Conservation (phyloP, 2,329 filamentous ascomycete genomes). For the Talaromyces sp. region DNA sequence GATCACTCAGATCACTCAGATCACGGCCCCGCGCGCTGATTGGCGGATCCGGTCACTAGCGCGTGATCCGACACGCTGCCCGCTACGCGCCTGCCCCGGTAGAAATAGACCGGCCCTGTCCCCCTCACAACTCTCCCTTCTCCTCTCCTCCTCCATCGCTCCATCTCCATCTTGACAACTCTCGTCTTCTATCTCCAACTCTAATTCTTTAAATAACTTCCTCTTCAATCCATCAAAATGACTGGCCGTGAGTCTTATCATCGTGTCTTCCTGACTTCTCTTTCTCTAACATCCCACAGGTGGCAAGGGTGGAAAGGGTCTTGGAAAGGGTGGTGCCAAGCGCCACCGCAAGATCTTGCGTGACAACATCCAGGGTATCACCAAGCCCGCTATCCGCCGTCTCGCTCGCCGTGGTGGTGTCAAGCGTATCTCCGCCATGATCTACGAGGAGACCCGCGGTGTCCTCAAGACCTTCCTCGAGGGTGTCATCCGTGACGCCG, state of each 20-base stretch:
- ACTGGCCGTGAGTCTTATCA: constrained; percentile 43
- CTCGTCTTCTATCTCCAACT: constrained; percentile 17
- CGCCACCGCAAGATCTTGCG: constrained; percentile 99
- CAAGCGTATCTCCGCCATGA: constrained; percentile 99
- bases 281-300: too few relatives aligned
- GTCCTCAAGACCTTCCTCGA: constrained; percentile 80
- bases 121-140: constrained; percentile 17
- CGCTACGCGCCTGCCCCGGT: constrained; percentile 21
- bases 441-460: constrained; percentile 77
- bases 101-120: constrained; percentile 31
- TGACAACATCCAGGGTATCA: constrained; percentile 99
- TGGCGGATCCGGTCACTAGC: constrained; percentile 27
- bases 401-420: constrained; percentile 98
- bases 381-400: constrained; percentile 97
- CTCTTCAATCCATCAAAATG: constrained; percentile 44
- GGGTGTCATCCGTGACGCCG: constrained; percentile 71
- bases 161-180: constrained; percentile 14
- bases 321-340: constrained; percentile 98
- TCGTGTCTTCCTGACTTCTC: too few relatives aligned
- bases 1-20: constrained; percentile 18
- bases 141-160: constrained; percentile 12
- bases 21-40: constrained; percentile 26
- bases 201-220: constrained; percentile 18
- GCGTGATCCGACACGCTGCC: constrained; percentile 32
- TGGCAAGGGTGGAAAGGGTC: constrained; percentile 93